Base-by-base conservation (phyloP, 345 rosid species). In the Conringia planisiliqua region DNA sequence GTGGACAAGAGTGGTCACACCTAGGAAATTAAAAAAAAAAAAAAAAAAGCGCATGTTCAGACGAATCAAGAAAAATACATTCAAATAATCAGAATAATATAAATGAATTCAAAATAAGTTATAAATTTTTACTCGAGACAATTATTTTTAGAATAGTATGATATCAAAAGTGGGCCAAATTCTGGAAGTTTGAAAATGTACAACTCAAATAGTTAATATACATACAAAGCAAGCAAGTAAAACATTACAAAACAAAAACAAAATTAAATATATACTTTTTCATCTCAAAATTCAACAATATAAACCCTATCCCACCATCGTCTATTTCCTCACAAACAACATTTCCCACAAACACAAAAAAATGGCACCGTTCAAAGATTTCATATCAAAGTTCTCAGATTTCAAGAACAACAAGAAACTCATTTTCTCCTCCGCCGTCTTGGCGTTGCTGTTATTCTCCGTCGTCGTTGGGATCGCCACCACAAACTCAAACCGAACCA, bases 371-470 rank as follows among this genome's bases (percentile, higher is more conserved):
- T 7, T 76, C 10, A 76, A 70, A 76, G 72, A 68, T 20, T 42
- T 75, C n/a, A 39, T 68, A 32, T 51, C 74, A 47, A 68, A 68
- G 70, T 66, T 75, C 17, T 68, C 63, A 32, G 74, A 75, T 33
- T 61, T 51, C 70, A 61, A 75, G 39, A 75, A 75, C 69, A 68
- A 51, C 71, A 76, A 76, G 38, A 71, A 62, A 63, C 72, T 77
- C 59, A 71, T 71, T 7, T 0, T 71, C 72, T 57, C 70, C 72
- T 42, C 80, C 54, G 72, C 67, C 62, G 12, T 56, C 52, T 7
- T 71, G 27, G 30, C 62, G 36, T 58, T 77, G 24, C 13, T 77
- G 0, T 10, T 77, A 42, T 36, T 77, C 1, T 9, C 72, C 43
- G 11, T 72, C 51, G 20, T 71, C 18, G 30, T 48, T 22, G 70